These are phyloP conservation scores for Agrocybe praecox DNA, from an alignment of 768 basidiomycete genomes.

Conservation along the genomic window DNA sequence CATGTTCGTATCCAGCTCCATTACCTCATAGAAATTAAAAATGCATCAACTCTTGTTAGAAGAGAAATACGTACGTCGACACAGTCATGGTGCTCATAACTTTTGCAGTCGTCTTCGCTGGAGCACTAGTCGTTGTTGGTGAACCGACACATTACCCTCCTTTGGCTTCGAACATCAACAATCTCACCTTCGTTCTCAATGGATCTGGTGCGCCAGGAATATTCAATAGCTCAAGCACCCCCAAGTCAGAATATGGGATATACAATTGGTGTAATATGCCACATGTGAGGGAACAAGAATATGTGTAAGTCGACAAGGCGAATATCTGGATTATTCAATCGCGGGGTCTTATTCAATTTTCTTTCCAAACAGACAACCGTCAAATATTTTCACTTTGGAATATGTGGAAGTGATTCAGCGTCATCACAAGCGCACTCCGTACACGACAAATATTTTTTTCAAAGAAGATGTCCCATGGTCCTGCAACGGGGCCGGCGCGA, in stretches of 20 bases:
- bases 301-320: conserved; percentile 49
- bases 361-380: conserved; percentile 30
- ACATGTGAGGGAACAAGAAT: conserved; percentile 45
- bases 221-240: conserved; percentile 41
- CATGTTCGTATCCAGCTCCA: no score
- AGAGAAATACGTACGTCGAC: neutral
- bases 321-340: neutral
- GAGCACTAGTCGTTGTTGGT: conserved; percentile 13
- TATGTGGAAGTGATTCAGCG: conserved; percentile 56
- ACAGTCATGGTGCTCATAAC: conserved; percentile 15
- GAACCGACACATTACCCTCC: conserved; percentile 41
- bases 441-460: conserved; percentile 51
- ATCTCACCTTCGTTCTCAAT: conserved; percentile 41
- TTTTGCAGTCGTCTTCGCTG: conserved; percentile 14
- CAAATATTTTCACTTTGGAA: conserved; percentile 36
- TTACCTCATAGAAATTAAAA: no score
- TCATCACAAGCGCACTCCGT: conserved; percentile 57
- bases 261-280: conserved; percentile 63
- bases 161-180: conserved; percentile 39
- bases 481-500: conserved; percentile 43
- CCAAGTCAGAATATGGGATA: conserved; percentile 40
- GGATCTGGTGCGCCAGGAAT: conserved; percentile 50
- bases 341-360: neutral
- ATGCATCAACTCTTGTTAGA: no score
- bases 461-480: conserved; percentile 48